Conservation (phyloP, 1,139 yeast genomes). For the Hemisphaericaspora lyxosophila region DNA sequence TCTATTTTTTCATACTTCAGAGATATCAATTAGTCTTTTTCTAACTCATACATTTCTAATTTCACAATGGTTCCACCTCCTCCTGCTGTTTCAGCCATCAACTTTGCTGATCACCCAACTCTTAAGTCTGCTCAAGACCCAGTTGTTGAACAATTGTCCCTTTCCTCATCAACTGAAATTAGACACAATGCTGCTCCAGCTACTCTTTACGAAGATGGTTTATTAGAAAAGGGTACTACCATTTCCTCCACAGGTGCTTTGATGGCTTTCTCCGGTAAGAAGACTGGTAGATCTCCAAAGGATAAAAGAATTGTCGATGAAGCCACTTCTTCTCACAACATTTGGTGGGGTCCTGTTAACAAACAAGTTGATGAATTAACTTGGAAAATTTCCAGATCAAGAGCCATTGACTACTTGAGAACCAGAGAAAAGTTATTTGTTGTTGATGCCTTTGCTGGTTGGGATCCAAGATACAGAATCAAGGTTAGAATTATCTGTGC, state of each 20-base stretch:
- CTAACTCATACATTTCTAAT: too few relatives aligned
- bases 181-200: conserved; percentile 95
- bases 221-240: conserved; percentile 86
- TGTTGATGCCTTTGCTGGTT: conserved; percentile 96
- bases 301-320: conserved; percentile 98
- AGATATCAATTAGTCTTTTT: too few relatives aligned
- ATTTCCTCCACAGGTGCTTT: conserved; percentile 93
- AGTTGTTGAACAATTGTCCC: conserved; percentile 42
- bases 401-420: conserved; percentile 96
- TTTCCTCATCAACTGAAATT: conserved; percentile 50
- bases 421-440: conserved; percentile 93
- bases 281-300: conserved; percentile 98
- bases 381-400: conserved; percentile 93
- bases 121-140: conserved; percentile 46
- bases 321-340: conserved; percentile 73
- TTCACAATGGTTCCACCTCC: conserved; percentile 46
- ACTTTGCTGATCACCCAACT: conserved; percentile 45
- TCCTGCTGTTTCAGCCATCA: conserved; percentile 48
- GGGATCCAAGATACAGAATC: conserved; percentile 98
- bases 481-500: conserved; percentile 97
- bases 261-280: conserved; percentile 92
- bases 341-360: conserved; percentile 99
- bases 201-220: conserved; percentile 90
- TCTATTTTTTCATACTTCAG: too few relatives aligned
- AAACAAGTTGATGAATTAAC: conserved; percentile 92